Conservation (phyloP, 768 basidiomycete species). For the Phaeotremella skinneri region DNA sequence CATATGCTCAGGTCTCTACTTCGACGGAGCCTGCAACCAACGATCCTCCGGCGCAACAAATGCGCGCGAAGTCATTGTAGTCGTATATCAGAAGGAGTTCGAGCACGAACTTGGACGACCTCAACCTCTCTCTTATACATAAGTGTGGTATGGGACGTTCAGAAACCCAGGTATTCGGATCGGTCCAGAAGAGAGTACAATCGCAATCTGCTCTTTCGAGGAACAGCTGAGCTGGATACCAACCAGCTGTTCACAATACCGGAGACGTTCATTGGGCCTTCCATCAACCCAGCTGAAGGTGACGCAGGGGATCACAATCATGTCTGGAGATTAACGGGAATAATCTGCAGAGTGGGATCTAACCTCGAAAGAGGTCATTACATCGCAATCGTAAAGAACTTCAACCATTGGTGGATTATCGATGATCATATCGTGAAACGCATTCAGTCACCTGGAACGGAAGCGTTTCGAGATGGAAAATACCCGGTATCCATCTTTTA, state of each 20-base stretch:
- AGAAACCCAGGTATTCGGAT: neutral
- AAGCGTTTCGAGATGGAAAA: neutral
- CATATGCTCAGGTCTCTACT: neutral
- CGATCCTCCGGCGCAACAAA: neutral
- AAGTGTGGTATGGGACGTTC: neutral
- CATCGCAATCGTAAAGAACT: constrained; percentile 3
- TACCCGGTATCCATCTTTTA: neutral
- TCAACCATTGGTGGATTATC: neutral
- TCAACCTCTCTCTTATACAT: neutral
- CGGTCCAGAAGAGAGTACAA: neutral
- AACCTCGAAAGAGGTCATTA: constrained; percentile 2
- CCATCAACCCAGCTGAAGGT: neutral
- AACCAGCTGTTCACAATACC: neutral
- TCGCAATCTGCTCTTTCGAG: neutral
- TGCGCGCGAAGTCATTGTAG: neutral
- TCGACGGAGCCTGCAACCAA: neutral
- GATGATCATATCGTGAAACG: neutral
- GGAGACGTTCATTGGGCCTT: neutral
- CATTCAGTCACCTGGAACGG: neutral
- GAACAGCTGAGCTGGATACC: neutral
- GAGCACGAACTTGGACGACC: too few species aligned
- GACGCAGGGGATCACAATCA: neutral
- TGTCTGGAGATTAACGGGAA: neutral
- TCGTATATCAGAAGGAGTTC: neutral
- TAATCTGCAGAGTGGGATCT: constrained; percentile 7